Conservation (phyloP, 768 basidiomycete genomes). For the Tubosaeta brunneosetosa region DNA sequence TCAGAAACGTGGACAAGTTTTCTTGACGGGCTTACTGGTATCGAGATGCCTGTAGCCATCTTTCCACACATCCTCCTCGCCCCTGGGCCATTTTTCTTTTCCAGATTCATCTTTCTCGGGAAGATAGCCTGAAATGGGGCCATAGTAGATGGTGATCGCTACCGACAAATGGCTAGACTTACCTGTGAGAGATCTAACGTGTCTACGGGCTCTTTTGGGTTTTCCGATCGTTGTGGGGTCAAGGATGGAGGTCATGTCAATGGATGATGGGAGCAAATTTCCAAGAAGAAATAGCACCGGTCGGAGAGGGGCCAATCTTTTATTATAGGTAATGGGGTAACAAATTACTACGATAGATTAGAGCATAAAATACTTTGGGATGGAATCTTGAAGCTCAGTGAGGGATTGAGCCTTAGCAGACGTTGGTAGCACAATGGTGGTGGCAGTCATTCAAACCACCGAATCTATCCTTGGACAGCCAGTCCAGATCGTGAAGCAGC, state of each 20-base stretch:
- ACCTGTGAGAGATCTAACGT: slow-evolving; percentile 69
- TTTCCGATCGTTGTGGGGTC: slow-evolving; percentile 64
- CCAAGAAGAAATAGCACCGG: neutral
- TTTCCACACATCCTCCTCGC: slow-evolving; percentile 75
- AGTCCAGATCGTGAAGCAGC: slow-evolving; percentile 21
- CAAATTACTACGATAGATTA: neutral
- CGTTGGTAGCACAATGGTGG: neutral
- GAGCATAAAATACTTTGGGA: slow-evolving; percentile 9
- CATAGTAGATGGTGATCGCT: neutral
- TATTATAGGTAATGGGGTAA: neutral
- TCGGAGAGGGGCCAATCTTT: neutral
- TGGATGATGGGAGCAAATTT: neutral
- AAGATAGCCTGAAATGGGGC: slow-evolving; percentile 56
- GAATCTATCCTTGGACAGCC: slow-evolving; percentile 1
- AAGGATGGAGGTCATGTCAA: slow-evolving; percentile 57
- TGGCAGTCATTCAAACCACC: neutral
- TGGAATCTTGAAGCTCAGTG: slow-evolving; percentile 3
- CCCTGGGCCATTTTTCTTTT: slow-evolving; percentile 81
- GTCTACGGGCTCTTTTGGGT: slow-evolving; percentile 48
- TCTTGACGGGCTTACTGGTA: slow-evolving; percentile 37
- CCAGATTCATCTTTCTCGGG: slow-evolving; percentile 74
- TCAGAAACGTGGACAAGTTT: slow-evolving; percentile 1
- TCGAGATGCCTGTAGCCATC: slow-evolving; percentile 53
- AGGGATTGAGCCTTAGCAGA: neutral
- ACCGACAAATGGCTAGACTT: slow-evolving; percentile 5